A percentile compares a stretch with the other conserved stretches of the same genome.
phyloP scores from a whole-genome alignment of 2,329 filamentous ascomycete genomes.

The Hirsutella rhossiliensis region DNA sequence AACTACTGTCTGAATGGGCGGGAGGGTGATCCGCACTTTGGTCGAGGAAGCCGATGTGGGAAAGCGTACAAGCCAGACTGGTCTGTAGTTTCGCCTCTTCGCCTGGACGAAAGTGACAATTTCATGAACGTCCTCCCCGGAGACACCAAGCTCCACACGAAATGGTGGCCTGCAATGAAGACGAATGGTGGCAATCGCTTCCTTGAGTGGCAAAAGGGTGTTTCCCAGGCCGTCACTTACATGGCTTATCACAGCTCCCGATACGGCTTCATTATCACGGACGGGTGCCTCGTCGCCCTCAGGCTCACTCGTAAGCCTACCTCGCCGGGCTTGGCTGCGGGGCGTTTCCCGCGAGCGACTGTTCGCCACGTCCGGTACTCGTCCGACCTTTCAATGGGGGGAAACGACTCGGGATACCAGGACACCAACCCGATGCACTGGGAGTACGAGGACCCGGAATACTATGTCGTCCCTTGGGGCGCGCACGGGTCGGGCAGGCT shows the following conservation, averaged over 20 bases:
- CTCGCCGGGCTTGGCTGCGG: not conserved
- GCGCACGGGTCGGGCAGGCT: no score
- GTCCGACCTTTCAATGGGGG: no score
- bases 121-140: not conserved
- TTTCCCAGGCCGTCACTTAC: not conserved
- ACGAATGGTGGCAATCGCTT: not conserved
- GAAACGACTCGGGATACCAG: no score
- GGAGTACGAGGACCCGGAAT: no score
- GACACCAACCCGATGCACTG: no score
- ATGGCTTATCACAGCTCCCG: not conserved
- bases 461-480: no score
- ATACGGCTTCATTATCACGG: conserved; percentile 5
- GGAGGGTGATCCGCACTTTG: not conserved
- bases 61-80: not conserved
- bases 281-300: conserved; percentile 27
- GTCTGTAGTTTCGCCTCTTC: not conserved
- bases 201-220: not conserved
- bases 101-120: not conserved
- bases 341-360: no score
- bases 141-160: conserved; percentile 1
- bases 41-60: not conserved
- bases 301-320: not conserved
- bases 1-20: not conserved
- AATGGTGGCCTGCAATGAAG: not conserved
- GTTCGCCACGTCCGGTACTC: no score